Evolutionary conservation across 768 basidiomycete genomes (phyloP).

Genomic region (Tephrocybe sp.): DNA sequence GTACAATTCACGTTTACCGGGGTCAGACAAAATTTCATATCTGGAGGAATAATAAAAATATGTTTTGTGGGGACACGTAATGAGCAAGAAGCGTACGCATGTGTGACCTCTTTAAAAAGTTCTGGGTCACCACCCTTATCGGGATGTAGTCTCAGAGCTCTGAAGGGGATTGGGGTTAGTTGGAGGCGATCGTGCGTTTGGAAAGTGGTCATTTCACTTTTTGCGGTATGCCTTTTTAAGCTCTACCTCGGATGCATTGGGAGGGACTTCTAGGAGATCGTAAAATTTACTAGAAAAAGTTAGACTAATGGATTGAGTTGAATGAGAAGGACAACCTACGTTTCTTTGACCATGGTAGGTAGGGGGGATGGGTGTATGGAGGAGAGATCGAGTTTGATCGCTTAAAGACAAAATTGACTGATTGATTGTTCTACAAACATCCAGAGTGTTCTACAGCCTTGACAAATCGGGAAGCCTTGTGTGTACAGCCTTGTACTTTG

Average conservation of each 20-base stretch:
- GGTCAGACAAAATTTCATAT: conserved; percentile 91
- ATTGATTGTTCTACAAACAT: conserved; percentile 46
- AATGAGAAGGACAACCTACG: conserved; percentile 38
- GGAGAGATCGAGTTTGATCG: conserved; percentile 21
- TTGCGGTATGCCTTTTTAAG: conserved; percentile 96
- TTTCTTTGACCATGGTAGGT: conserved; percentile 72
- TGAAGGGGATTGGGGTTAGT: conserved; percentile 26
- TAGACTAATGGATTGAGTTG: conserved; percentile 5
- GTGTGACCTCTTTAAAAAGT: conserved; percentile 95
- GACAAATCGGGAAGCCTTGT: conserved; percentile 34
- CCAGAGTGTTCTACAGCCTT: conserved; percentile 37
- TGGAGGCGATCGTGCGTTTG: conserved; percentile 7
- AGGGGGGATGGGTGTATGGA: conserved; percentile 16
- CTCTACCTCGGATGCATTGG: conserved; percentile 76
- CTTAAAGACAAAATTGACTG: conserved; percentile 35
- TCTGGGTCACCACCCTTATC: conserved; percentile 97
- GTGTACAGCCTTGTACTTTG: background rate
- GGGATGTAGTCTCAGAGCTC: conserved; percentile 82
- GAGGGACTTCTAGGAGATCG: conserved; percentile 84
- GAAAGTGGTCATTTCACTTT: conserved; percentile 50
- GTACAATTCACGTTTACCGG: conserved; percentile 77
- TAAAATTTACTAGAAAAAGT: conserved; percentile 69
- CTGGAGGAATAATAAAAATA: conserved; percentile 35
- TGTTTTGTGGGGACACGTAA: conserved; percentile 6
- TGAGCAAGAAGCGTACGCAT: conserved; percentile 63